Percentiles rank a stretch among this genome's conserved stretches.
These are phyloP conservation scores for Eucalyptus globulus DNA, from an alignment of 345 rosid species.

Conservation along the genomic window DNA sequence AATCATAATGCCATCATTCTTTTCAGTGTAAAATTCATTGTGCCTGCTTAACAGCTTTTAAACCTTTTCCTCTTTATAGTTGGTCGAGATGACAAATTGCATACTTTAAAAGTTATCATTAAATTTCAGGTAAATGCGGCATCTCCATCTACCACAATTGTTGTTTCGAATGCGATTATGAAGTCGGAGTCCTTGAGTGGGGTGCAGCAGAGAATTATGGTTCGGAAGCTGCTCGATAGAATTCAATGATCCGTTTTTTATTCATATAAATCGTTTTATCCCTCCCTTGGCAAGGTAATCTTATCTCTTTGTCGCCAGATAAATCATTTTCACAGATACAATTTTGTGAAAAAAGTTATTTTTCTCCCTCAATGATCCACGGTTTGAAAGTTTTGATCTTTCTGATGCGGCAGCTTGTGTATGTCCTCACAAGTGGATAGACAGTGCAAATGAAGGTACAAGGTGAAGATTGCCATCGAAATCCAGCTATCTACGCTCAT, in stretches of 20 bases:
- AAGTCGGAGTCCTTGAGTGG: slow-evolving; percentile 59
- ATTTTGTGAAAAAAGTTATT: neutral
- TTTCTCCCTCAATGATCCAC: neutral
- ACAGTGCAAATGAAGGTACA: neutral
- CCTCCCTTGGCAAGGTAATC: neutral
- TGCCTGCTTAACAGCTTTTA: neutral
- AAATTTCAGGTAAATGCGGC: slow-evolving; percentile 38
- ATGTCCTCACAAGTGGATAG: neutral
- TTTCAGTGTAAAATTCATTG: neutral
- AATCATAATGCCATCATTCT: neutral
- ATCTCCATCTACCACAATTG: slow-evolving; percentile 46
- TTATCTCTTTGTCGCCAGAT: neutral
- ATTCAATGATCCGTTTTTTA: slow-evolving; percentile 14
- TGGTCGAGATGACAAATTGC: neutral
- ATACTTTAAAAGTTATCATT: neutral
- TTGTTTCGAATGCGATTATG: slow-evolving; percentile 61
- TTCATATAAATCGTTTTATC: neutral
- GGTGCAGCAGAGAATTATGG: slow-evolving; percentile 73
- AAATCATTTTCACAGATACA: neutral
- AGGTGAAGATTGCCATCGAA: neutral
- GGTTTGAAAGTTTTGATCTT: neutral
- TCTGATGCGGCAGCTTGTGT: neutral
- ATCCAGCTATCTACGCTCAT: neutral
- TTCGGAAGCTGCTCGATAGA: slow-evolving; percentile 53
- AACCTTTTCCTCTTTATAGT: neutral